Evolutionary conservation across 139 green algal genomes (phyloP).

Genomic region (Eudorina sp.): DNA sequence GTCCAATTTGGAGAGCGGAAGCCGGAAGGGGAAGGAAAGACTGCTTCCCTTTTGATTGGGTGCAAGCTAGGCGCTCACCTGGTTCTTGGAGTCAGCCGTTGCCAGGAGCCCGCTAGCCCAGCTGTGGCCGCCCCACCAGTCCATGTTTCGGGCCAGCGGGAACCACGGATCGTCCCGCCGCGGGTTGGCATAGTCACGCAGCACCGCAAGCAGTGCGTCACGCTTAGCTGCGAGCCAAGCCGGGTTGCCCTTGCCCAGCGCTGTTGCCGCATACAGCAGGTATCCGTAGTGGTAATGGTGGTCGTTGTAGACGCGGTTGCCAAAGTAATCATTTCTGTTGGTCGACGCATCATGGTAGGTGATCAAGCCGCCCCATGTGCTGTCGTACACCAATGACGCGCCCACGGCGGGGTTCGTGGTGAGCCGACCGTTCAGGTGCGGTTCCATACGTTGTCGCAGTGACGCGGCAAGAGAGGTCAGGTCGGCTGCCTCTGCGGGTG

Average conservation of each 20-base stretch:
- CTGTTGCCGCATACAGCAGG: constrained; percentile 61
- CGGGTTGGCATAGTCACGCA: constrained; percentile 60
- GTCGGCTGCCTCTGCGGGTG: too few species aligned
- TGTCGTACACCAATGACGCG: constrained; percentile 46
- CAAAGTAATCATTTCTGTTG: constrained; percentile 44
- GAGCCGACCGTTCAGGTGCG: not conserved
- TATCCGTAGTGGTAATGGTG: constrained; percentile 67
- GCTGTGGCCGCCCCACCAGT: constrained; percentile 58
- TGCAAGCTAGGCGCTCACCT: too few species aligned
- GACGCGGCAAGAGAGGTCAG: not conserved
- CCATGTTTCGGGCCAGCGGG: constrained; percentile 58
- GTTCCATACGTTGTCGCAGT: not conserved
- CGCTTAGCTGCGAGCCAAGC: constrained; percentile 34
- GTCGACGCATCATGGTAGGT: not conserved
- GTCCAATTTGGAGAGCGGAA: too few species aligned
- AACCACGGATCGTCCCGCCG: constrained; percentile 51
- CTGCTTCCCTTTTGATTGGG: too few species aligned
- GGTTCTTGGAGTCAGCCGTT: constrained; percentile 63
- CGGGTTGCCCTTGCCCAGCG: constrained; percentile 42
- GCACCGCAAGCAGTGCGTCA: constrained; percentile 40
- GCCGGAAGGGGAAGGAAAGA: too few species aligned
- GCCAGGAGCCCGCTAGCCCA: constrained; percentile 63
- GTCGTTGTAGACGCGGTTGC: constrained; percentile 67
- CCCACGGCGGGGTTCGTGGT: not conserved
- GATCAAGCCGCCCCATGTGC: constrained; percentile 47